These are phyloP conservation scores for Coemansia sp. DNA, from an alignment of 192 early-diverging fungal genomes.

Conservation along the genomic window DNA sequence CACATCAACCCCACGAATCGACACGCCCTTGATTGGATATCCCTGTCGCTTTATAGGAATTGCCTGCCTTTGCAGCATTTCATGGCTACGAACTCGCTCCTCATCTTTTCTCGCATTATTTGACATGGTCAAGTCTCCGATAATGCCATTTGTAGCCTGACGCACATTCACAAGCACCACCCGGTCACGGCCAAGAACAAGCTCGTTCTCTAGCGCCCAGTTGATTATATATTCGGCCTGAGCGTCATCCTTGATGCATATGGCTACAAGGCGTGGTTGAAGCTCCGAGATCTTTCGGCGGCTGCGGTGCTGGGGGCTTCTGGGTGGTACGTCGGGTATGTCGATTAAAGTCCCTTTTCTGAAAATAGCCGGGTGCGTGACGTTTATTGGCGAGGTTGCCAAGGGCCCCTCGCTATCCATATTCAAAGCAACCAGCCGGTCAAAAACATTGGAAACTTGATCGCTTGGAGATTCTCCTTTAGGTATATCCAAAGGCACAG, in stretches of 20 bases:
- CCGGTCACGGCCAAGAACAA: constrained; percentile 32
- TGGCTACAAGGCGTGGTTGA: constrained; percentile 36
- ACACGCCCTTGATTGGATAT: constrained; percentile 42
- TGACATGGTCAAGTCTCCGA: constrained; percentile 34
- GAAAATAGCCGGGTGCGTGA: constrained; percentile 41
- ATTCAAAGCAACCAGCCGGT: constrained; percentile 27
- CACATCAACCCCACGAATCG: constrained; percentile 45
- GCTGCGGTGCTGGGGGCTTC: constrained; percentile 4
- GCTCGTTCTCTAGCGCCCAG: constrained; percentile 41
- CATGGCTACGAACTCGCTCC: constrained; percentile 38
- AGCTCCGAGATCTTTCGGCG: constrained; percentile 3
- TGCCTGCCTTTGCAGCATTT: constrained; percentile 28
- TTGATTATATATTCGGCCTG: constrained; percentile 23
- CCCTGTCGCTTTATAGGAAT: constrained; percentile 36
- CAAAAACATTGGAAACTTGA: constrained; percentile 18
- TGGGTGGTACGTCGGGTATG: constrained; percentile 23
- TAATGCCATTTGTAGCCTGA: constrained; percentile 34
- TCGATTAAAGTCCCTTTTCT: constrained; percentile 44
- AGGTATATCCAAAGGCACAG: no score
- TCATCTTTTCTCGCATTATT: constrained; percentile 32
- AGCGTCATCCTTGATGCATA: constrained; percentile 34
- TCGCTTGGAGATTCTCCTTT: not conserved
- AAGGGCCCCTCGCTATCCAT: constrained; percentile 10
- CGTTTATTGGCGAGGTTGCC: constrained; percentile 58
- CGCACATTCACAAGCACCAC: constrained; percentile 42